phyloP scores from a whole-genome alignment of 2,329 filamentous ascomycete genomes.

The Rutstroemia sp. region DNA sequence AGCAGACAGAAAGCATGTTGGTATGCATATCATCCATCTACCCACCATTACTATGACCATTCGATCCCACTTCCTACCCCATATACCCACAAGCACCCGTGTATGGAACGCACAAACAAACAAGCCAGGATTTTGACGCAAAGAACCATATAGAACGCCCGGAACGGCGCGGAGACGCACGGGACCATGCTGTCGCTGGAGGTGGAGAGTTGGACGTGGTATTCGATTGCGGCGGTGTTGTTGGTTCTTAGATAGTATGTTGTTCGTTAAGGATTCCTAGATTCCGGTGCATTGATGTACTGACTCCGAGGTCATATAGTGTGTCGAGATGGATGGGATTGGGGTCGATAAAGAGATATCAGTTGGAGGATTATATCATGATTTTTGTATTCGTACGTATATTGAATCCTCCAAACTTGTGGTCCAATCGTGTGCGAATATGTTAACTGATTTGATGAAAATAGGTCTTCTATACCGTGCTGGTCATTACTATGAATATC shows the following conservation, averaged over 20 bases:
- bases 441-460: neutral
- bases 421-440: neutral
- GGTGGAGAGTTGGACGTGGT: slow-evolving; percentile 40
- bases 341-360: slow-evolving; percentile 41
- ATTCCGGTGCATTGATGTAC: no score
- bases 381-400: slow-evolving; percentile 41
- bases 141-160: no score
- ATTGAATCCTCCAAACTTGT: neutral
- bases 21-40: no score
- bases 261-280: neutral
- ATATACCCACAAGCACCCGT: no score
- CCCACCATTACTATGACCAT: no score
- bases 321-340: slow-evolving; percentile 34
- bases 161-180: no score
- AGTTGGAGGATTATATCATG: slow-evolving; percentile 50
- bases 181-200: slow-evolving; percentile 5
- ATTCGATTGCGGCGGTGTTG: slow-evolving; percentile 29
- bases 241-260: slow-evolving; percentile 23
- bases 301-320: slow-evolving; percentile 17
- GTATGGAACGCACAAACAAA: no score
- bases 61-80: no score
- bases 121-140: no score
- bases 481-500: slow-evolving; percentile 49
- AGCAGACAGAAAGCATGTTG: no score
- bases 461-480: slow-evolving; percentile 42